These are phyloP conservation scores for Flaveria brownii DNA, from an alignment of 129 eudicot genomes.

Conservation along the genomic window DNA sequence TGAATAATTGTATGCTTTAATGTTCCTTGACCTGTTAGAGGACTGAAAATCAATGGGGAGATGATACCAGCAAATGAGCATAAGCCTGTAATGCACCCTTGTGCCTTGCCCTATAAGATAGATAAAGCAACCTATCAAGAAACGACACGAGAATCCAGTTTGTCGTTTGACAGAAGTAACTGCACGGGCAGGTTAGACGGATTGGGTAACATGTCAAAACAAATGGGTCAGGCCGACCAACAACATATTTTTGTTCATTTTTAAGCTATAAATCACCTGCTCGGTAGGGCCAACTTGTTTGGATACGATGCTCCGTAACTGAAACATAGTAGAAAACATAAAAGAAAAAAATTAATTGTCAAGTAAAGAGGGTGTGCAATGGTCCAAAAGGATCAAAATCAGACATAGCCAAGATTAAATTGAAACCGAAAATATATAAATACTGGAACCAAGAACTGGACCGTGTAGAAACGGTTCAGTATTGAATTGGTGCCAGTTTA, in stretches of 20 bases:
- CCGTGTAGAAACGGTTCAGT: neutral
- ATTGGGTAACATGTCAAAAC: neutral
- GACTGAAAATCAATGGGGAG: constrained; percentile 76
- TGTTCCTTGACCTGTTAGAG: constrained; percentile 59
- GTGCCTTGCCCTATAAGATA: constrained; percentile 44
- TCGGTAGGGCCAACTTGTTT: constrained; percentile 87
- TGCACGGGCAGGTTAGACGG: neutral
- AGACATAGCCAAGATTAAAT: neutral
- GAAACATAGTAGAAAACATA: constrained; percentile 20
- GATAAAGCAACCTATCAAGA: constrained; percentile 13
- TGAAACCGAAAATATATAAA: neutral
- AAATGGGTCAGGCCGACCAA: neutral
- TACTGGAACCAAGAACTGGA: constrained; percentile 8
- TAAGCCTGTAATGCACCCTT: constrained; percentile 76
- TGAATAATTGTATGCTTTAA: neutral
- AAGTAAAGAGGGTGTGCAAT: neutral
- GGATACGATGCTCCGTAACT: constrained; percentile 80
- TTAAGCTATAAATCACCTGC: constrained; percentile 47
- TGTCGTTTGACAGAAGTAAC: neutral
- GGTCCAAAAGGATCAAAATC: neutral
- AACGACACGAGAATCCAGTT: neutral
- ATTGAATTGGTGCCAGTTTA: neutral
- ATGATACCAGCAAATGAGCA: constrained; percentile 62
- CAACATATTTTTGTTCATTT: neutral
- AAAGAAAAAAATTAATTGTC: neutral